Conservation (phyloP, 2,329 filamentous ascomycete species). For the Penicillium nordicum region DNA sequence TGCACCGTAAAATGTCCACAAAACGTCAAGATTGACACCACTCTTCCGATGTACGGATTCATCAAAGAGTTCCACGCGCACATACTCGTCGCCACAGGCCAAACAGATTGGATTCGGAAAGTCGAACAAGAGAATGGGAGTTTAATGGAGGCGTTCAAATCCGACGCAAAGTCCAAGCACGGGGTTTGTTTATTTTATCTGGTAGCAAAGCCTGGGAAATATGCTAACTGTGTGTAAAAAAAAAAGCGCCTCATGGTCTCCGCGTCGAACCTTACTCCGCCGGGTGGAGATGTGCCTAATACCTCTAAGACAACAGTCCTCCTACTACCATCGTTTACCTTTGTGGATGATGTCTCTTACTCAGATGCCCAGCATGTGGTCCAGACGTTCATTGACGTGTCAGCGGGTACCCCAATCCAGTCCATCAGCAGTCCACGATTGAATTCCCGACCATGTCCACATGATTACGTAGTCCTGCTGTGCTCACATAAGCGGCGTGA, state of each 20-base stretch:
- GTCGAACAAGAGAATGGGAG: neutral
- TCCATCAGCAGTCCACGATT: neutral
- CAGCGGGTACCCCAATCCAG: neutral
- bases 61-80: neutral
- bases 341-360: neutral
- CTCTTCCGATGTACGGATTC: neutral
- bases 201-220: no score
- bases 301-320: neutral
- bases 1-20: neutral
- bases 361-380: neutral
- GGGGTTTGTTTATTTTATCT: neutral
- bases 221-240: neutral
- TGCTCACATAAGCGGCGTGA: slow-evolving; percentile 88
- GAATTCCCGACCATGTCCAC: neutral
- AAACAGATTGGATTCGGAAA: neutral
- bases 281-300: neutral
- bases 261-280: neutral
- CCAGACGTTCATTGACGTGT: neutral
- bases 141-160: neutral
- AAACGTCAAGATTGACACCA: neutral
- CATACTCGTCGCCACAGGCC: neutral
- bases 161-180: neutral
- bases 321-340: neutral
- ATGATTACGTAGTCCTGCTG: slow-evolving; percentile 72
- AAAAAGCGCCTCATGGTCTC: neutral